A percentile compares a stretch with the other conserved stretches of the same genome.
Evolutionary conservation across 805 yeast genomes (phyloP).

Genomic region (Candida golubevii): DNA sequence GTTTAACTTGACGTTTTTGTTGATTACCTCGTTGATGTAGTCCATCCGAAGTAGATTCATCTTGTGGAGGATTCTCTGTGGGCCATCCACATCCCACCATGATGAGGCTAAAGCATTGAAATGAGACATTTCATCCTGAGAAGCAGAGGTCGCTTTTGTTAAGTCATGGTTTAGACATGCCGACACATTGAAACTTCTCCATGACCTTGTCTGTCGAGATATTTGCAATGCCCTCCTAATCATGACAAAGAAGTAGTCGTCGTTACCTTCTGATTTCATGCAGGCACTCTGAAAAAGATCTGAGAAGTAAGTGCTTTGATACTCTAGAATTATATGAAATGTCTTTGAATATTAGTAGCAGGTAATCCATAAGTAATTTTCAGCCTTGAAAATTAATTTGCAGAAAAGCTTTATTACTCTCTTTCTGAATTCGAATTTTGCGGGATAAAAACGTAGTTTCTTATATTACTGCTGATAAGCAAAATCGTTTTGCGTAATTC

Average conservation of each 20-base stretch:
- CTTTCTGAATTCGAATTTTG: too few species aligned
- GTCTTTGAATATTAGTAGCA: too few species aligned
- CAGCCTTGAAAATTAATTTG: too few species aligned
- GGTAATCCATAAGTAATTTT: too few species aligned
- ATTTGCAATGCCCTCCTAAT: conserved; percentile 4
- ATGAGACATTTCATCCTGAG: conserved; percentile 68
- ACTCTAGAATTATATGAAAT: too few species aligned
- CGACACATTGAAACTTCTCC: conserved; percentile 6
- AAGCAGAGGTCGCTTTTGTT: conserved; percentile 34
- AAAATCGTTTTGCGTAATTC: too few species aligned
- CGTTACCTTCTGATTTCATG: background rate
- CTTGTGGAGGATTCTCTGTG: conserved; percentile 89
- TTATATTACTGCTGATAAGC: too few species aligned
- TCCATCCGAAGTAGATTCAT: conserved; percentile 91
- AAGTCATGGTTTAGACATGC: background rate
- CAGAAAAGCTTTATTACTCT: too few species aligned
- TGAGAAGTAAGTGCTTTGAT: too few species aligned
- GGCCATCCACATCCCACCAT: conserved; percentile 98
- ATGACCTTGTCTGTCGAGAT: background rate
- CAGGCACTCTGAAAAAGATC: conserved; percentile 2
- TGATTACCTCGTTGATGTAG: conserved; percentile 65
- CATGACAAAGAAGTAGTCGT: conserved; percentile 8
- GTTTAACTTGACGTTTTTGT: conserved; percentile 41
- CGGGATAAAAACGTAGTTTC: too few species aligned
- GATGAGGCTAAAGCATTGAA: conserved; percentile 82